A percentile compares a stretch with the other conserved stretches of the same genome.
Conservation (phyloP, 1,139 yeast species). For the Saccharomyces hybrid region DNA sequence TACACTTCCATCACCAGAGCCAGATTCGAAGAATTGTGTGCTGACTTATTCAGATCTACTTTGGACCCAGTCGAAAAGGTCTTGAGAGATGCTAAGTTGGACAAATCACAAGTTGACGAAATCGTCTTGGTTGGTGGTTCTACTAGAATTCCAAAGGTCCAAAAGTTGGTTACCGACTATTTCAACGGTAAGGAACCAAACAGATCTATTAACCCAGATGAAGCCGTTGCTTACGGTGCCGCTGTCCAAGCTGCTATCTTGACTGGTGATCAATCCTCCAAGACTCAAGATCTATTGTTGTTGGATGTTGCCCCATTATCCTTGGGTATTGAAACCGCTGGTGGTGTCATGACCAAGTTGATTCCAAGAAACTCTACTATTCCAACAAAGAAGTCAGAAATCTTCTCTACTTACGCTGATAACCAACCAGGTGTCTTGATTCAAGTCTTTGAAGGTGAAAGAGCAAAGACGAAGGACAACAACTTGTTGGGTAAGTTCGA, state of each 20-base stretch:
- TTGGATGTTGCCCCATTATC: conserved; percentile 88
- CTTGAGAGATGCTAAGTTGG: conserved; percentile 28
- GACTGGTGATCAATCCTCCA: conserved; percentile 77
- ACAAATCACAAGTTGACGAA: conserved; percentile 70
- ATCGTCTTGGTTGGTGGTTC: conserved; percentile 86
- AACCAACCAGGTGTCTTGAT: conserved; percentile 93
- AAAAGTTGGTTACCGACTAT: conserved; percentile 47
- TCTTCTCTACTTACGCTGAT: conserved; percentile 86
- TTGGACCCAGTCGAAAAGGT: no score
- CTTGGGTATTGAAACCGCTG: conserved; percentile 89
- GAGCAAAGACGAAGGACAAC: conserved; percentile 90
- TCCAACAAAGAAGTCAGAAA: conserved; percentile 89
- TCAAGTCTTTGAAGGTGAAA: conserved; percentile 92
- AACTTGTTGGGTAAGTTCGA: conserved; percentile 91
- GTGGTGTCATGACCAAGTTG: conserved; percentile 90
- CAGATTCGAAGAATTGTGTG: no score
- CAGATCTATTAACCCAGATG: conserved; percentile 19
- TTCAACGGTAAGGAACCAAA: no score
- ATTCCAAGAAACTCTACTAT: conserved; percentile 88
- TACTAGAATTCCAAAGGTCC: conserved; percentile 85
- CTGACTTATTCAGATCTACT: no score
- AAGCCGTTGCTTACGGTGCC: conserved; percentile 68
- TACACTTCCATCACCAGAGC: no score
- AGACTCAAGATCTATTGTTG: conserved; percentile 74
- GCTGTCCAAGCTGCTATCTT: conserved; percentile 83